Percentiles rank a stretch among this genome's conserved stretches.
Evolutionary conservation across 345 rosid genomes (phyloP).

Genomic region (Microthlaspi erraticum): DNA sequence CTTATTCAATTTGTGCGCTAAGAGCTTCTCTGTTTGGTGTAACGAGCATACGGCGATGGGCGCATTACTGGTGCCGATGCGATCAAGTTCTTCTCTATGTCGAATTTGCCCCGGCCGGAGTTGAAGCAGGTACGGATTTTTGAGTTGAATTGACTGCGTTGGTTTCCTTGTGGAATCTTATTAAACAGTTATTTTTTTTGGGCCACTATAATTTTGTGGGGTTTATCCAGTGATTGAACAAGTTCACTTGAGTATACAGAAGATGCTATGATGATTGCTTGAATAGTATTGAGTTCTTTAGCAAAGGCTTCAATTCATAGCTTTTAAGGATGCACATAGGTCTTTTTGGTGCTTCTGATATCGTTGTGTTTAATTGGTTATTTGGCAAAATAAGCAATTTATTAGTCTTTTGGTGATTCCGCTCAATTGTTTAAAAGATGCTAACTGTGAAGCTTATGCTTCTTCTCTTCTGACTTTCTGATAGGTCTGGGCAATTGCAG

Average conservation of each 20-base stretch:
- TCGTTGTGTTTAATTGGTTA: not conserved
- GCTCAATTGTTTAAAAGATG: not conserved
- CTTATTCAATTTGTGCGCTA: not conserved
- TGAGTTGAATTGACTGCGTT: not conserved
- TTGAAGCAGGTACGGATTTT: constrained; percentile 77
- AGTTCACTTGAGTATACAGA: not conserved
- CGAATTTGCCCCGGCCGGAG: constrained; percentile 77
- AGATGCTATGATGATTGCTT: constrained; percentile 20
- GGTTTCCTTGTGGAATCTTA: not conserved
- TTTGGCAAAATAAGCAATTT: not conserved
- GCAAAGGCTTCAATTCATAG: not conserved
- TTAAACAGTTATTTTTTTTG: not conserved
- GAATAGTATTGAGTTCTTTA: not conserved
- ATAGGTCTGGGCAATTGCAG: constrained; percentile 94
- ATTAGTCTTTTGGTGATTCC: not conserved
- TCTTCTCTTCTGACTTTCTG: constrained; percentile 9
- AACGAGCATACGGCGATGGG: constrained; percentile 73
- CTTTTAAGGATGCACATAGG: not conserved
- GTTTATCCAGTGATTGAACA: constrained; percentile 9
- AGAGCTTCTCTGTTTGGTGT: constrained; percentile 28
- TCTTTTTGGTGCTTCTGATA: not conserved
- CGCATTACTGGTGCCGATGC: constrained; percentile 93
- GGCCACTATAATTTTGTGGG: not conserved
- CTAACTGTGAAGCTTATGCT: constrained; percentile 11
- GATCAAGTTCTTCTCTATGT: constrained; percentile 75